Evolutionary conservation across 2,329 filamentous ascomycete species (phyloP).

Genomic region (Pseudocercospora pini-densiflorae): DNA sequence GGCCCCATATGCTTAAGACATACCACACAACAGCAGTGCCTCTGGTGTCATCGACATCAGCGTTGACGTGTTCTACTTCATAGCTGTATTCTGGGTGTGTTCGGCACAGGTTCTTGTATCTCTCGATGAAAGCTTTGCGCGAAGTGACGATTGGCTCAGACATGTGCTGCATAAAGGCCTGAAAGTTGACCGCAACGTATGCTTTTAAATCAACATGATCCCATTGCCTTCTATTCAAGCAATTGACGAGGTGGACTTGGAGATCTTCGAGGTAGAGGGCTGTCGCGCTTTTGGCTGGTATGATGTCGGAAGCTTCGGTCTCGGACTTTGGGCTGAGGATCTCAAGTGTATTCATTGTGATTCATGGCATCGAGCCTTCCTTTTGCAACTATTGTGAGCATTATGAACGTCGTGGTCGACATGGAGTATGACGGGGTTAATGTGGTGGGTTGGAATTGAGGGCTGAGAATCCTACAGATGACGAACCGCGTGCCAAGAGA

Average conservation of each 20-base stretch:
- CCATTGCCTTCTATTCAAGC: not conserved
- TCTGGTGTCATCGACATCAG: not conserved
- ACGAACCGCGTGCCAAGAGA: too few species aligned
- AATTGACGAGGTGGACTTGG: not conserved
- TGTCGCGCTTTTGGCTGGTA: not conserved
- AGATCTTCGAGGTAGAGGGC: conserved; percentile 4
- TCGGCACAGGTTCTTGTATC: not conserved
- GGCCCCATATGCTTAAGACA: not conserved
- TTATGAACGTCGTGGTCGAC: too few species aligned
- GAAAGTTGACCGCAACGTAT: not conserved
- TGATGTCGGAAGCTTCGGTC: not conserved
- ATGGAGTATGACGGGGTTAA: too few species aligned
- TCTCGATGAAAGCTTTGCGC: not conserved
- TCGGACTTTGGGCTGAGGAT: conserved; percentile 1
- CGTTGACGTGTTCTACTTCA: not conserved
- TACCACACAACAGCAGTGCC: not conserved
- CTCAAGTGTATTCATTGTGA: not conserved
- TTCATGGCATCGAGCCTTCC: not conserved
- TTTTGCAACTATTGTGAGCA: too few species aligned
- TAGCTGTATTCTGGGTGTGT: not conserved
- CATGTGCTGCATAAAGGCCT: not conserved
- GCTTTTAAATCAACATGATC: not conserved
- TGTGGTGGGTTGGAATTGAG: not conserved
- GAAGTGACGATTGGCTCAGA: not conserved
- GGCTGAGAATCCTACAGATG: not conserved